A percentile compares a stretch with the other conserved stretches of the same genome.
These are phyloP conservation scores for Falciphora oryzae DNA, from an alignment of 2,329 filamentous ascomycete genomes.

Conservation along the genomic window DNA sequence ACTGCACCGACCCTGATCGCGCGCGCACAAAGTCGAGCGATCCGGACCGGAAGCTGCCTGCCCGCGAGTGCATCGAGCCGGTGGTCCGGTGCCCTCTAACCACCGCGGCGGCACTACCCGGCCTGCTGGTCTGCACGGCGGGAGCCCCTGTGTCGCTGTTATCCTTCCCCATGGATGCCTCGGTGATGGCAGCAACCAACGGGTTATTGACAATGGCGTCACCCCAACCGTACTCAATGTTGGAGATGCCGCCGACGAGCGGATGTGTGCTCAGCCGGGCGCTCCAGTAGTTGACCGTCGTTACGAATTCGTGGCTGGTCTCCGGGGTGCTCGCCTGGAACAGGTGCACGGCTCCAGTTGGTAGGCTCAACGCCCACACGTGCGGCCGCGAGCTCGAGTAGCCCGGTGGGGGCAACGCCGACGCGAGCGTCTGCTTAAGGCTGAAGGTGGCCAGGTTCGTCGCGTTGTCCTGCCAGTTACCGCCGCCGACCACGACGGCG, in stretches of 20 bases:
- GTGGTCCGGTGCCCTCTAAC: constrained; percentile 18
- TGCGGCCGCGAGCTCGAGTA: constrained; percentile 87
- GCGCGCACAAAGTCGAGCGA: constrained; percentile 61
- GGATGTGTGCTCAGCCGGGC: constrained; percentile 91
- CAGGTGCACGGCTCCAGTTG: constrained; percentile 91
- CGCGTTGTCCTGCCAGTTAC: constrained; percentile 97
- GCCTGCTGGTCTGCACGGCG: constrained; percentile 28
- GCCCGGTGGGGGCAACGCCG: constrained; percentile 79
- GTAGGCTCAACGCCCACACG: constrained; percentile 89
- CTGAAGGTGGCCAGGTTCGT: constrained; percentile 83
- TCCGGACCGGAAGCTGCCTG: constrained; percentile 43
- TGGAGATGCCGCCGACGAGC: constrained; percentile 85
- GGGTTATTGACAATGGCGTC: constrained; percentile 68
- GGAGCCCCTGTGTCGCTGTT: constrained; percentile 14
- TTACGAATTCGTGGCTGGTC: constrained; percentile 90
- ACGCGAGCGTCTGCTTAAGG: constrained; percentile 86
- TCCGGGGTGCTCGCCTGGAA: constrained; percentile 96
- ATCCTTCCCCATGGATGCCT: constrained; percentile 28
- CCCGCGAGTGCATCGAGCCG: constrained; percentile 39
- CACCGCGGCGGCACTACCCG: constrained; percentile 42
- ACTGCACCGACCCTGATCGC: constrained; percentile 38
- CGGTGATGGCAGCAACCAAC: constrained; percentile 47
- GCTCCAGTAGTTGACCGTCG: constrained; percentile 96
- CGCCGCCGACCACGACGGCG: constrained; percentile 75
- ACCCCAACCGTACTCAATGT: constrained; percentile 97